Base-by-base conservation (phyloP, 148 eudicot species). In the Cornus controversa region DNA sequence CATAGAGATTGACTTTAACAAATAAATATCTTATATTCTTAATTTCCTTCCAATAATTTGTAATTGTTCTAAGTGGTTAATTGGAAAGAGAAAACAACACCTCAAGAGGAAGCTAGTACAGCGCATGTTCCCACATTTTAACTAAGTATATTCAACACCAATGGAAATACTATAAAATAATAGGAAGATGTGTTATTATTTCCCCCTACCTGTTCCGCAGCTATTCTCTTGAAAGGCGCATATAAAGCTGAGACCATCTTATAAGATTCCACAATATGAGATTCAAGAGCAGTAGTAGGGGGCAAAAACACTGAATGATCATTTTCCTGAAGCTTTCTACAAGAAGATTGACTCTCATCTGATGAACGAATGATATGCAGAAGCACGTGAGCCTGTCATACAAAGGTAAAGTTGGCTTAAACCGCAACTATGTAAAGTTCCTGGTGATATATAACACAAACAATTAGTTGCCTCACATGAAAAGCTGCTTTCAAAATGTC, bases 401-500 rank as follows among this genome's bases (percentile, higher is more conserved):
- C 54, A 31, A 70, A 72, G 68, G 57, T 23, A 78, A 69, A 78
- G 36, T 74, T 70, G 31, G 40, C 70, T 45, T 74, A 66, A 20
- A 72, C 69, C 54, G 24, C 36, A 66, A 76, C 57, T 13, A 29
- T 24, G 27, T 27, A 5, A 40, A 75, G 31, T 60, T 71, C 71
- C 50, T 29, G 25, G 36, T 29, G n/a, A n/a, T 45, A 70, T 27
- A 50, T 6, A 72, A 76, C 25, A 79, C 16, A 67, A 45, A 34
- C 57, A 37, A 75, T 71, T 71, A 29, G 66, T 53, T 50, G 54
- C 29, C 94, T 87, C 80, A 96, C 98, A 86, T 96, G 99, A 68
- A 90, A 96, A 82, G 99, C 93, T 54, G 99, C 99, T 85, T 93
- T 96, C 85, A 96, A 78, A 76, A 95, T 91, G 83, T 96, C 99